These are phyloP conservation scores for Blastocystis sp. DNA, from an alignment of 352 stramenopile species.

Conservation along the genomic window DNA sequence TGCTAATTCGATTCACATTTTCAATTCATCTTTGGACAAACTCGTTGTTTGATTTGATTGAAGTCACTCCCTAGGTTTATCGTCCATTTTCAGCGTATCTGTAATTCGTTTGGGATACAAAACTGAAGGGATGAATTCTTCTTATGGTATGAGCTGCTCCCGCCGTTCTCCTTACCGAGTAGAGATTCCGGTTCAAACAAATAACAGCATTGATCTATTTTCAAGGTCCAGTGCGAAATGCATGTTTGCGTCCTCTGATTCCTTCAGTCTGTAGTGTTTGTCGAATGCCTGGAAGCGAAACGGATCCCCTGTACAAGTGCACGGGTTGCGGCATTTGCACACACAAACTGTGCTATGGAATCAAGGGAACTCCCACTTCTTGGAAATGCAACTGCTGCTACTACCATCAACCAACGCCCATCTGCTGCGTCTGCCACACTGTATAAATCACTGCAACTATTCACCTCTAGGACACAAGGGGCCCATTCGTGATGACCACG, in stretches of 20 bases:
- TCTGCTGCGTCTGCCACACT: slow-evolving; percentile 8
- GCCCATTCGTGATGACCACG: neutral
- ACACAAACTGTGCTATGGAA: slow-evolving; percentile 54
- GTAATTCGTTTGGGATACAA: neutral
- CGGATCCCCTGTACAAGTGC: slow-evolving; percentile 21
- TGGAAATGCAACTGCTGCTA: slow-evolving; percentile 26
- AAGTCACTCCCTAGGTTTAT: too few species aligned
- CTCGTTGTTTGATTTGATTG: too few species aligned
- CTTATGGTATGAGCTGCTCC: neutral
- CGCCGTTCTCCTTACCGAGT: neutral
- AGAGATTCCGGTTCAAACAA: neutral
- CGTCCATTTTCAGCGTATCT: too few species aligned
- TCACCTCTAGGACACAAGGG: neutral
- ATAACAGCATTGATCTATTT: neutral
- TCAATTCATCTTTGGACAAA: too few species aligned
- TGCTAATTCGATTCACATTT: too few species aligned
- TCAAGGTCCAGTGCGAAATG: neutral
- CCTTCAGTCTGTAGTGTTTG: slow-evolving; percentile 12
- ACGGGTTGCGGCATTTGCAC: neutral
- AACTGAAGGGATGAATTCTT: neutral
- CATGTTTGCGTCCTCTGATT: neutral
- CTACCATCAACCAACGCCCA: neutral
- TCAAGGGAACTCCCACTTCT: neutral
- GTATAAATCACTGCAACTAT: neutral
- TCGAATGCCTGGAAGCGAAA: neutral